Evolutionary conservation across 306 rosid genomes (phyloP).

Genomic region (Cyamopsis tetragonoloba): DNA sequence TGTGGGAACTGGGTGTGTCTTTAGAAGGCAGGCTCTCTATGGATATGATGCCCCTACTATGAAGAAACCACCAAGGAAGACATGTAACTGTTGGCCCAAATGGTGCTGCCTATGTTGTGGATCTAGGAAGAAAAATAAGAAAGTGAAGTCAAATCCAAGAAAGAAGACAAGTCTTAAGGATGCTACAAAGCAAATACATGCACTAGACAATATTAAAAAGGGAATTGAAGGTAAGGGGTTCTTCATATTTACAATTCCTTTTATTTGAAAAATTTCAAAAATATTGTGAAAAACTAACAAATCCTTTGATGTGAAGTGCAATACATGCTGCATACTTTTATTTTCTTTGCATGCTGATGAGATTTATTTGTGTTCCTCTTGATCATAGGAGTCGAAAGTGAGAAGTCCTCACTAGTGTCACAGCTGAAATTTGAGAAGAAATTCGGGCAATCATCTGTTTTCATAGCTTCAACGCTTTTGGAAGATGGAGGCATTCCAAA

Average conservation of each 20-base stretch:
- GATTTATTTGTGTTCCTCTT: constrained; percentile 2
- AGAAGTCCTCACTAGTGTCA: constrained; percentile 60
- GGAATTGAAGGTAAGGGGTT: constrained; percentile 62
- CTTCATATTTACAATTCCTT: not conserved
- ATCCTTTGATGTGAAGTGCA: not conserved
- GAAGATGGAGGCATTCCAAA: constrained; percentile 78
- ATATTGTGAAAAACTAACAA: not conserved
- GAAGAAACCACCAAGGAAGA: constrained; percentile 69
- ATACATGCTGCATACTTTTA: not conserved
- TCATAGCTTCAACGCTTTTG: constrained; percentile 68
- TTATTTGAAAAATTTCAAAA: not conserved
- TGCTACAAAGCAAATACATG: constrained; percentile 56
- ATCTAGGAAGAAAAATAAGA: constrained; percentile 64
- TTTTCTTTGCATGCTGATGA: not conserved
- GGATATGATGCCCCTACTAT: constrained; percentile 84
- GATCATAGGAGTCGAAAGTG: constrained; percentile 65
- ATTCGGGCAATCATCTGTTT: constrained; percentile 76
- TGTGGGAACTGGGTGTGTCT: constrained; percentile 94
- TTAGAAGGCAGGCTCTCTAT: constrained; percentile 91
- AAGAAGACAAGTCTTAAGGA: constrained; percentile 59
- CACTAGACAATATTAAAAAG: constrained; percentile 72
- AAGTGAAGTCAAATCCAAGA: constrained; percentile 42
- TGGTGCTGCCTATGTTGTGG: constrained; percentile 79
- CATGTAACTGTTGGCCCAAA: constrained; percentile 87
- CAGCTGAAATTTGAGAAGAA: constrained; percentile 80